phyloP scores from a whole-genome alignment of 371 early-diverging fungal species.

The Capillidium rhysosporum region DNA sequence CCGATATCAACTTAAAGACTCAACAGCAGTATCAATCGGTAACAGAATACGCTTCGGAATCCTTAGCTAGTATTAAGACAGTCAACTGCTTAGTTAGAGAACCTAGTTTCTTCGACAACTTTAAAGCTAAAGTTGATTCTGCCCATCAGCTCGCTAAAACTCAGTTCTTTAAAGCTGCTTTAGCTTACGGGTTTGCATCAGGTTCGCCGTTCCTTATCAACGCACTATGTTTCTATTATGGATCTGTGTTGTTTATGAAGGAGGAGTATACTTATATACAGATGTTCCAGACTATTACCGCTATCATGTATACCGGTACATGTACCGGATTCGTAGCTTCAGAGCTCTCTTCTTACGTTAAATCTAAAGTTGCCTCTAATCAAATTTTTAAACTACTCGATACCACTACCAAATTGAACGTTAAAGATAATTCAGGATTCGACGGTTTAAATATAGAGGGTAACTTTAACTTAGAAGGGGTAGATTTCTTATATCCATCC shows the following conservation, averaged over 20 bases:
- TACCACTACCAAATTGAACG: slow-evolving; percentile 28
- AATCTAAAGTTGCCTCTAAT: slow-evolving; percentile 65
- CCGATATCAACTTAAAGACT: slow-evolving; percentile 31
- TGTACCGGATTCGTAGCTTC: slow-evolving; percentile 50
- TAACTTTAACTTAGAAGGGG: slow-evolving; percentile 27
- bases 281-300: slow-evolving; percentile 22
- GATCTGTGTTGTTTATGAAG: slow-evolving; percentile 16
- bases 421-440: slow-evolving; percentile 17
- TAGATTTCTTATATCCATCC: slow-evolving; percentile 65
- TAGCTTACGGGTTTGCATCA: slow-evolving; percentile 39
- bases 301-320: slow-evolving; percentile 48
- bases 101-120: slow-evolving; percentile 30
- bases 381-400: slow-evolving; percentile 34
- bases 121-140: slow-evolving; percentile 25
- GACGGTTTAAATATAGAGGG: slow-evolving; percentile 23
- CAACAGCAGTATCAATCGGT: slow-evolving; percentile 43
- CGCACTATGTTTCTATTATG: slow-evolving; percentile 30
- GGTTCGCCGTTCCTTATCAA: slow-evolving; percentile 32
- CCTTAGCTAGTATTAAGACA: slow-evolving; percentile 66
- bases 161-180: slow-evolving; percentile 25
- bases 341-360: slow-evolving; percentile 23
- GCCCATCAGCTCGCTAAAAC: slow-evolving; percentile 40
- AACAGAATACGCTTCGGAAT: slow-evolving; percentile 61
- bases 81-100: slow-evolving; percentile 44
- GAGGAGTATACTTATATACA: slow-evolving; percentile 8